Evolutionary conservation across 495 filamentous ascomycete species (phyloP).

Genomic region (Daldinia caldariorum): DNA sequence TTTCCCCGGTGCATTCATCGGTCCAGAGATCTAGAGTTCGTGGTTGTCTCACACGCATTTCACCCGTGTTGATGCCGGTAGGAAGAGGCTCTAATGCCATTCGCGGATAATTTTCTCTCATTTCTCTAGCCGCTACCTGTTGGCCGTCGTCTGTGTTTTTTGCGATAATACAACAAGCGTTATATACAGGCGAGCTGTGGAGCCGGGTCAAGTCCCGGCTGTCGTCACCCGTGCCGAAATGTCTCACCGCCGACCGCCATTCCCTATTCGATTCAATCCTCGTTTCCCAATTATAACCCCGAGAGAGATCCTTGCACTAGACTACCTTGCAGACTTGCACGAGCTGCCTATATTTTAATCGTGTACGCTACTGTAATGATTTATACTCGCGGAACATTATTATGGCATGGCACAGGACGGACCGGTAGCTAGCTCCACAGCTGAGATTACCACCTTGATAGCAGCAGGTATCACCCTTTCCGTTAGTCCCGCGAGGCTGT

Average conservation of each 20-base stretch:
- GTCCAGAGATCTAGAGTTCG: not conserved
- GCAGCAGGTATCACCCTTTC: constrained; percentile 12
- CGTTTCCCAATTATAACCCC: constrained; percentile 31
- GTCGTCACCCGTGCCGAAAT: constrained; percentile 35
- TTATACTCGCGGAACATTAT: constrained; percentile 30
- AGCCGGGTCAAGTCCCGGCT: constrained; percentile 34
- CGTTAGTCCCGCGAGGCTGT: constrained; percentile 37
- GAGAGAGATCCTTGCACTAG: not conserved
- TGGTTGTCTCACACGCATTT: constrained; percentile 3
- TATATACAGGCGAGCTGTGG: constrained; percentile 29
- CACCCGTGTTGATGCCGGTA: constrained; percentile 1
- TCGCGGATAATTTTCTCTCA: not conserved
- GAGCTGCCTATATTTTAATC: constrained; percentile 24
- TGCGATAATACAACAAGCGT: constrained; percentile 11
- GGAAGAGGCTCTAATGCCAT: not conserved
- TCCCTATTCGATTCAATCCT: constrained; percentile 8
- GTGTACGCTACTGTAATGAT: not conserved
- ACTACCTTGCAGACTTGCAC: constrained; percentile 7
- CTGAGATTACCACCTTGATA: constrained; percentile 8
- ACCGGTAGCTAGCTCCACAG: constrained; percentile 29
- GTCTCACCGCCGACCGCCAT: constrained; percentile 38
- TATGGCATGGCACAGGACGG: constrained; percentile 40
- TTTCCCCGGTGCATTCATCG: constrained; percentile 15
- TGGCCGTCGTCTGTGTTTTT: constrained; percentile 4
- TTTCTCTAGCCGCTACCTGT: not conserved